Base-by-base conservation (phyloP, 2,329 filamentous ascomycete species). In the Hypoxylon sp. region DNA sequence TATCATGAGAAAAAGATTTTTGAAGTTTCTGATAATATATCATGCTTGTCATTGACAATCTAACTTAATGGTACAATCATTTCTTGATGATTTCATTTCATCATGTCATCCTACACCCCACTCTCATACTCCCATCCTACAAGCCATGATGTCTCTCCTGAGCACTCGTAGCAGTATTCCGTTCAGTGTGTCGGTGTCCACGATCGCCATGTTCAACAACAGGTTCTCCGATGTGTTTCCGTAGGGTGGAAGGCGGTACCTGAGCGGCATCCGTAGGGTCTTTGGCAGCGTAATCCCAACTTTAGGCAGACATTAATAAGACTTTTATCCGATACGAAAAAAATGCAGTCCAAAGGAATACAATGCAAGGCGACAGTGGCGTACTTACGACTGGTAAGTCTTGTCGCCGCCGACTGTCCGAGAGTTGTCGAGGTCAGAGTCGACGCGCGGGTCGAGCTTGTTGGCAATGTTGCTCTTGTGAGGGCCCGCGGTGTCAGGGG, bases 211-310 rank as follows among this genome's bases (percentile, higher is more conserved):
- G 85, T 49, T 79, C 77, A n/a, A 86, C 74, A 1, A 73, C 58
- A 0, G 85, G 83, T 1, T 78, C 79, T 1, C 85, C 86, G 38
- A 87, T 67, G 49, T 83, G 80, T 72, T 83, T 77, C 52, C 79
- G 79, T 65, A 89, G 49, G 0, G 85, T 82, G 1, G 86, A 88
- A 4, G 87, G 86, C 1, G 86, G 86, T 0, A 88, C 86, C 73
- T 89, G 86, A 0, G 86, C 79, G 1, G 87, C 86, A 67, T 89
- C 86, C 17, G 81, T 84, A 3, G 86, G 86, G 50, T 88, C 86
- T 67, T 78, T 74, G 51, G 64, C 52, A 10, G 50, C 41, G 7
- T 65, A 25, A 67, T 71, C 56, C 6, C 50, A 48, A 56, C 34
- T 60, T 67, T 28, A 45, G 11, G 21, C 7, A 53, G 41, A 25